Conservation (phyloP, 2,329 filamentous ascomycete genomes). For the Herpomyces periplanetae region DNA sequence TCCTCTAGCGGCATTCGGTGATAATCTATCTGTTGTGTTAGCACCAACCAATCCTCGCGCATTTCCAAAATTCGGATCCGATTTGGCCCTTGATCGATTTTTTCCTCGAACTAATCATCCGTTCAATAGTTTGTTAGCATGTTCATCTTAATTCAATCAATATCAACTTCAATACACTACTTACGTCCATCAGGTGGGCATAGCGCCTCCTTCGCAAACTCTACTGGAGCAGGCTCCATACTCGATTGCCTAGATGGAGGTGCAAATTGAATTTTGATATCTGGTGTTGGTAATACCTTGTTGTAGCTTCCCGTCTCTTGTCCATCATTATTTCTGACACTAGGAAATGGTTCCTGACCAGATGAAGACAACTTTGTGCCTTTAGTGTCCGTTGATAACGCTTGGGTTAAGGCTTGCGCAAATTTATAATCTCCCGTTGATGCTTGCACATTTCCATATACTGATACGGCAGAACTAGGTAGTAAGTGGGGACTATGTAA, state of each 20-base stretch:
- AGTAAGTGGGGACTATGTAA: no score
- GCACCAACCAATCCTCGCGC: slow-evolving; percentile 2
- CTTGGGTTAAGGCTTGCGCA: no score
- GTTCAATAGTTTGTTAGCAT: slow-evolving; percentile 5
- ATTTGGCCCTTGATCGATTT: slow-evolving; percentile 16
- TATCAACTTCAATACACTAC: slow-evolving; percentile 6
- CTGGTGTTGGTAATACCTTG: slow-evolving; percentile 72
- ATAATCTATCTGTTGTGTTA: slow-evolving; percentile 10
- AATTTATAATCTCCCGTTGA: no score
- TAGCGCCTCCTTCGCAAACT: slow-evolving; percentile 30
- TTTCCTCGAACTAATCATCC: slow-evolving; percentile 11
- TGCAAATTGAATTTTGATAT: slow-evolving; percentile 74
- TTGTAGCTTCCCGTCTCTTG: no score
- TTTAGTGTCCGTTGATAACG: no score
- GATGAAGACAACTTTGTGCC: no score
- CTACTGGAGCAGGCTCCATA: slow-evolving; percentile 20
- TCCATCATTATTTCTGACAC: no score
- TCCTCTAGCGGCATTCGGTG: slow-evolving; percentile 6
- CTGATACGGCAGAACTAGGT: no score
- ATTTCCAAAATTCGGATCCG: slow-evolving; percentile 12
- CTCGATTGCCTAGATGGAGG: slow-evolving; percentile 25
- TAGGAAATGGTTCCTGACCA: no score
- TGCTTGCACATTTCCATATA: no score
- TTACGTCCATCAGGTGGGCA: slow-evolving; percentile 30
- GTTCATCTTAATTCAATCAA: slow-evolving; percentile 10